Evolutionary conservation across 2,329 filamentous ascomycete genomes (phyloP).

Genomic region (Aspergillus tanneri): DNA sequence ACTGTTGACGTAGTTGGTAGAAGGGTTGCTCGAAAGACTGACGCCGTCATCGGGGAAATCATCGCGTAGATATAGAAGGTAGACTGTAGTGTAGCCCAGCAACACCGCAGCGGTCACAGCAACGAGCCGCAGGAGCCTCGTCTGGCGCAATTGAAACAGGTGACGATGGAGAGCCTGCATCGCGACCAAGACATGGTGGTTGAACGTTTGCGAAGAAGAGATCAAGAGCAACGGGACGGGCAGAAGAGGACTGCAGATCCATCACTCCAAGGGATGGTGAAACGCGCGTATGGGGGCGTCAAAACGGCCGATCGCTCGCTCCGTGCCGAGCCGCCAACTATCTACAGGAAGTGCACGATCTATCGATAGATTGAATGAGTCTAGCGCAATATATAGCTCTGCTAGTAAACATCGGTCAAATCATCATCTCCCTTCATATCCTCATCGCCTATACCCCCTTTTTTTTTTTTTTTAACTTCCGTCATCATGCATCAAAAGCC

Average conservation of each 20-base stretch:
- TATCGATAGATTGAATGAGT: background rate
- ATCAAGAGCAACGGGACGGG: too few species aligned
- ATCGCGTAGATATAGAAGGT: conserved; percentile 10
- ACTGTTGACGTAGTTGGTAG: conserved; percentile 1
- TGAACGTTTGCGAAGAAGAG: too few species aligned
- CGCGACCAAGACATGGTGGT: conserved; percentile 14
- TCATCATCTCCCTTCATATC: conserved; percentile 2
- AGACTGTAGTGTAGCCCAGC: conserved; percentile 8
- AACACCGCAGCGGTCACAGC: conserved; percentile 9
- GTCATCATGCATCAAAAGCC: background rate
- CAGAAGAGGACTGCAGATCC: too few species aligned
- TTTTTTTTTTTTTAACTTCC: background rate
- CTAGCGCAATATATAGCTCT: too few species aligned
- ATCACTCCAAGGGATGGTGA: too few species aligned
- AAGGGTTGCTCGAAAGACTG: background rate
- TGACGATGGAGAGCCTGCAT: conserved; percentile 16
- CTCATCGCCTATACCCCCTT: conserved; percentile 7
- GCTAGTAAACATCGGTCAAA: too few species aligned
- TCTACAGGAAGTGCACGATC: background rate
- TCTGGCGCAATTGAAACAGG: conserved; percentile 12
- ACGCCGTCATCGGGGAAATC: background rate
- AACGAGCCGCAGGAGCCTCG: conserved; percentile 9
- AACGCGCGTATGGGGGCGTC: too few species aligned
- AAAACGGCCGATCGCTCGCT: too few species aligned
- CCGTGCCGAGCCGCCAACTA: too few species aligned